Base-by-base conservation (phyloP, 2,329 filamentous ascomycete genomes). In the Bertia moriformis region DNA sequence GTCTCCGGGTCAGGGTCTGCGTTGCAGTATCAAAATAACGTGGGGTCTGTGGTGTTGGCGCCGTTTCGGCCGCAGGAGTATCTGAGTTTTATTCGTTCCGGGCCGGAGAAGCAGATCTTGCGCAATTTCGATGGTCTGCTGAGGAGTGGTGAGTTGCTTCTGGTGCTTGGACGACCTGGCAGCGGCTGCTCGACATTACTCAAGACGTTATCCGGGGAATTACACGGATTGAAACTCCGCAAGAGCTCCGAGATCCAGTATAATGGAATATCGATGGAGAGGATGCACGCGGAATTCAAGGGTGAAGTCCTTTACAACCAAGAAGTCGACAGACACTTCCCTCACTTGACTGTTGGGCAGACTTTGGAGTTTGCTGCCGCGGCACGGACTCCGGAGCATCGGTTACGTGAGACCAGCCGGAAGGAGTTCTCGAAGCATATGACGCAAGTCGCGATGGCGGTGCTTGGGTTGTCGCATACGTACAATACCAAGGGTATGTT, bases 391-490 rank as follows among this genome's bases (percentile, higher is more conserved):
- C 79, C 78, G 0, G 70, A 72, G 13, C 72, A 78, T 44, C 60
- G 73, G 17, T 68, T 78, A 10, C 68, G 76, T 4, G 77, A 73
- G 1, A 77, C 82, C 45, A 67, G 63, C 3, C 65, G 72, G 4
- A 57, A 65, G 3, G 68, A 78, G 14, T 79, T 48, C n/a, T 45
- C 45, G 0, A 41, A 46, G 12, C 42, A 49, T 2, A 38, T 51
- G 4, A 37, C 44, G 33, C 64, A 69, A 13, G 74, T 81, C 0
- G 73, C 83, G 3, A 73, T 79, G 22, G 79, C 80, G 44, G 60
- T 85, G 19, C 81, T 83, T 45, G 77, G 78, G 61, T 80, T 84
- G 40, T 67, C 73, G 35, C 78, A 84, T 49, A 80, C 77, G 0
- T 55, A 77, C 39, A 62, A 71, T 35, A 84, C 79, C 0, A 73